These are phyloP conservation scores for Claviceps sp. DNA, from an alignment of 2,329 filamentous ascomycete species.

Conservation along the genomic window DNA sequence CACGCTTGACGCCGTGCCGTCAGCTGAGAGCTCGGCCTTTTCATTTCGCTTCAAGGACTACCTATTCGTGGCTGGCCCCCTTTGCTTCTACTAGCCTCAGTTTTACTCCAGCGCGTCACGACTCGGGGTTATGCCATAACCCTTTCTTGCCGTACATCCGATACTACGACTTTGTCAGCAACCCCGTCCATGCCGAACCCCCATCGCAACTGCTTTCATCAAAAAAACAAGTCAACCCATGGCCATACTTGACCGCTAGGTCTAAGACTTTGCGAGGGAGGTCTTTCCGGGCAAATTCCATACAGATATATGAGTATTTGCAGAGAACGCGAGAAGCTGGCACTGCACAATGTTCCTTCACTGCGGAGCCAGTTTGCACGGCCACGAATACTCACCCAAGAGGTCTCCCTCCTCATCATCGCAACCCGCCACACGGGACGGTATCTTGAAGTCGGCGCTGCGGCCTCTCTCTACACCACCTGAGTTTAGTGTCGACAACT, in stretches of 20 bases:
- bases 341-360: slow-evolving; percentile 39
- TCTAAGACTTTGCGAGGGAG: neutral
- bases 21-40: neutral
- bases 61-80: neutral
- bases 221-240: neutral
- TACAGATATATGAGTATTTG: neutral
- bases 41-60: neutral
- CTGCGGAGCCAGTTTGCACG: slow-evolving; percentile 44
- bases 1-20: no score
- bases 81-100: neutral
- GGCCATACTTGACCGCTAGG: neutral
- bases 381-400: slow-evolving; percentile 41
- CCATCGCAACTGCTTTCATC: neutral
- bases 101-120: neutral
- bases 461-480: slow-evolving; percentile 19
- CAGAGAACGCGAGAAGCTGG: neutral
- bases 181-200: neutral
- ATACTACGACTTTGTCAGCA: neutral
- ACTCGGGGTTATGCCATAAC: no score
- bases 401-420: slow-evolving; percentile 15
- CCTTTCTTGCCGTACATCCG: neutral
- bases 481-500: slow-evolving; percentile 9
- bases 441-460: slow-evolving; percentile 30
- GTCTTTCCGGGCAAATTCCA: neutral
- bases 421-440: slow-evolving; percentile 22